Evolutionary conservation across 148 eudicot genomes (phyloP), one percentile per base, ranked within the genome.

Genomic region (Linanthus parryae): DNA sequence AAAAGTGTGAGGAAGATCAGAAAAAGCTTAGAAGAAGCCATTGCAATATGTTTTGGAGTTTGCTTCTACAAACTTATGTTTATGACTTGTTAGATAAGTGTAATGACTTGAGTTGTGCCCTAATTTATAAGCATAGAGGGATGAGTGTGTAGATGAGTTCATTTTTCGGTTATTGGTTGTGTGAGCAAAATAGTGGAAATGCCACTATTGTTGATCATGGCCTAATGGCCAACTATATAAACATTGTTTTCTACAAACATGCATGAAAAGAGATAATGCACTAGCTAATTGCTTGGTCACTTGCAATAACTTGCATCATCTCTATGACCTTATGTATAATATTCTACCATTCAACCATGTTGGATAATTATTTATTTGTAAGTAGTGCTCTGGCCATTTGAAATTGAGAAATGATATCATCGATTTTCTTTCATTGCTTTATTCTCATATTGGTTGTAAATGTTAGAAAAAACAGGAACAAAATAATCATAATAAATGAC

Each of bases 51-150:
- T n/a, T n/a, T 13, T 29, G 73, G 60, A 60, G 29, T 18, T 9
- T 43, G 18, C 46, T 21, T 14, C 27, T 14, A 18, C 15, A 14
- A 19, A 13, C 21, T n/a, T 39, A 33, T 45, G 17, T 18, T 26
- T 3, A 48, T 21, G 44, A 14, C 47, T 17, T 28, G 14, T 61
- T 23, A 10, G 16, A 8, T 24, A 24, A 41, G 4, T 37, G 37
- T 16, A 39, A 3, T 39, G 25, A 11, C 1, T 25, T 20, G 30
- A 1, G 21, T 35, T 23, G 29, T 9, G 50, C 21, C 12, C 15
- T 42, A 19, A 62, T 68, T 57, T 68, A 68, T 68, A 62, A 2
- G 55, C 58, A 31, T 10, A 33, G 36, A 43, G 19, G 8, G 21
- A n/a, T 4, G 31, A 21, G 44, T 18, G 23, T 7, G 14, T 4